Base-by-base conservation (phyloP, 2,329 filamentous ascomycete species). In the Colletotrichum sublineola region DNA sequence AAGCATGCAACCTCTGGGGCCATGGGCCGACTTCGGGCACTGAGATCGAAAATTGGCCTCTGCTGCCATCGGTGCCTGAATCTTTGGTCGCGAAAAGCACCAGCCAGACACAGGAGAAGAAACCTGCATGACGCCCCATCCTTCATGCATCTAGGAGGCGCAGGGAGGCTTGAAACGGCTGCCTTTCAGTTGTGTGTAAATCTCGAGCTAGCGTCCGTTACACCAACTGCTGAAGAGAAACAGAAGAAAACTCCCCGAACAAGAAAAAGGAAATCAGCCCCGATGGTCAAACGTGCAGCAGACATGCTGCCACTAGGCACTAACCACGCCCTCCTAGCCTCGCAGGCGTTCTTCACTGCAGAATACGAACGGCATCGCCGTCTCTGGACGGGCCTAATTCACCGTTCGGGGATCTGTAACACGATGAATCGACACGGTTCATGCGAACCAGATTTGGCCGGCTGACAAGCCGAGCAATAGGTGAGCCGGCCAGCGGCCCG, bases 151-250 rank as follows among this genome's bases (percentile, higher is more conserved):
- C 52, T 52, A 38, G 36, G 64, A 71, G 64, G 68, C 57, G 68
- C 68, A 71, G 68, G 52, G 57, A 44, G 55, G 64, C 68, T 71
- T 71, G 68, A 71, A 71, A 71, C 68, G 50, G 31, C 33, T 50
- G 60, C 15, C 40, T 68, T 63, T 50, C 56, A 55, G 44, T 60
- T 58, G n/a, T 33, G 52, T 57, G 24, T 24, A 24, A 24, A n/a
- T 58, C 15, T 57, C 42, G 44, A 24, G 66, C 48, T 55, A 42
- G 38, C 14, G 36, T 56, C 38, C 18, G 24, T 31, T 48, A 20
- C 60, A 50, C 44, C 24, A n/a, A n/a, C 46, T 42, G 58, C 58
- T 46, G 58, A 46, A 61, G 50, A 18, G 29, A 18, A 18, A 48
- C 15, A 61, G 8, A 33, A 33, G 7, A 36, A 33, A 44, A 48